Evolutionary conservation across 371 early-diverging fungal species (phyloP).

Genomic region (Mucor ambiguus): DNA sequence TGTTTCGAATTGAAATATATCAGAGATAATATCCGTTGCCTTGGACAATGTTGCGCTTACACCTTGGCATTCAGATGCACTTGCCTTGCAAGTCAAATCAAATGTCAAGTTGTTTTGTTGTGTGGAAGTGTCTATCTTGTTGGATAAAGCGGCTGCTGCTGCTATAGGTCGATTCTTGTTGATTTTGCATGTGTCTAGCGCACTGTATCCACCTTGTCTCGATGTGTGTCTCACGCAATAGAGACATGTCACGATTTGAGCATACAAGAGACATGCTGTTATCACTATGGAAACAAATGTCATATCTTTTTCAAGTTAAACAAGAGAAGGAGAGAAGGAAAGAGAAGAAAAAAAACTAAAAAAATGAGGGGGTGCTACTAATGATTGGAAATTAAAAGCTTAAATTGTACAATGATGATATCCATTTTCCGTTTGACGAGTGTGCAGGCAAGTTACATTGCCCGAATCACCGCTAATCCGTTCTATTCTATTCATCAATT

Average conservation of each 20-base stretch:
- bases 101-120: slow-evolving; percentile 6
- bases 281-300: not conserved
- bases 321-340: not conserved
- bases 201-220: not conserved
- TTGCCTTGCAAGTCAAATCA: slow-evolving; percentile 17
- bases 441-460: slow-evolving; percentile 3
- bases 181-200: slow-evolving; percentile 4
- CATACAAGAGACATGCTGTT: not conserved
- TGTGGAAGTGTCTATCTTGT: not conserved
- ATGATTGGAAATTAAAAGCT: not conserved
- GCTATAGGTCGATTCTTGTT: slow-evolving; percentile 1
- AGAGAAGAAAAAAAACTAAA: not conserved
- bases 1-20: slow-evolving; percentile 38
- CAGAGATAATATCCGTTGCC: slow-evolving; percentile 36
- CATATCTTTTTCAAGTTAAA: not conserved
- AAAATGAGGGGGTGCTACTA: not conserved
- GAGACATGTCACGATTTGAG: slow-evolving; percentile 2
- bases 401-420: not conserved
- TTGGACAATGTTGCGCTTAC: slow-evolving; percentile 18
- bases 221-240: slow-evolving; percentile 10
- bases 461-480: not conserved
- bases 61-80: slow-evolving; percentile 10
- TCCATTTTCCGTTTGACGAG: no score
- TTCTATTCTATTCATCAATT: not conserved
- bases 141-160: slow-evolving; percentile 14